Evolutionary conservation across 148 eudicot species (phyloP).

Genomic region (Vaccinium darrowii): DNA sequence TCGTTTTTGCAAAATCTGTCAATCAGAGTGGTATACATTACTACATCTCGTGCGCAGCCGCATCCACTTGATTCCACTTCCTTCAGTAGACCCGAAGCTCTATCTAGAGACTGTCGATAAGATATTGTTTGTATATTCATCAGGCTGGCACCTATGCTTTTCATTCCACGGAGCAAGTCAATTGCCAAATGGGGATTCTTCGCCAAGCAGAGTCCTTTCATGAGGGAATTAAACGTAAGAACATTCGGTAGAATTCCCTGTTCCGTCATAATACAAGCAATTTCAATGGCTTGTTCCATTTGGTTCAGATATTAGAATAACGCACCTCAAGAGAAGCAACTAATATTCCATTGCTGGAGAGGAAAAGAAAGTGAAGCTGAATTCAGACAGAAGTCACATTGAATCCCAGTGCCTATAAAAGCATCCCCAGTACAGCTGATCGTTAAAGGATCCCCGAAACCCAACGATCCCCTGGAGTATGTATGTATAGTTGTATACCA

Average conservation of each 20-base stretch:
- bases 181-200: slow-evolving; percentile 51
- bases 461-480: neutral
- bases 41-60: slow-evolving; percentile 71
- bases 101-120: slow-evolving; percentile 68
- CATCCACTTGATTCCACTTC: slow-evolving; percentile 91
- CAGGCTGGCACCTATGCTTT: slow-evolving; percentile 74
- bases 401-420: neutral
- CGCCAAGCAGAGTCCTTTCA: slow-evolving; percentile 80
- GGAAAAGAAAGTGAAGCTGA: neutral
- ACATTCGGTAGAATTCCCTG: slow-evolving; percentile 81
- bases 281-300: slow-evolving; percentile 81
- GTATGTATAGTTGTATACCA: no score
- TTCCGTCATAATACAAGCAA: slow-evolving; percentile 59
- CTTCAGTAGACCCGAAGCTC: slow-evolving; percentile 61
- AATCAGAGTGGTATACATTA: slow-evolving; percentile 77
- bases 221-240: slow-evolving; percentile 80
- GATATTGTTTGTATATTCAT: slow-evolving; percentile 85
- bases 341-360: neutral
- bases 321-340: neutral
- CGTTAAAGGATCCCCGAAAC: neutral
- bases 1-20: slow-evolving; percentile 78
- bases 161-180: slow-evolving; percentile 74
- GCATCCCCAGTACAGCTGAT: neutral
- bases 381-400: neutral
- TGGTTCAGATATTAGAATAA: neutral